Percentiles rank a stretch among this genome's conserved stretches.
Conservation (phyloP, 495 filamentous ascomycete species). For the Neurospora sp. region DNA sequence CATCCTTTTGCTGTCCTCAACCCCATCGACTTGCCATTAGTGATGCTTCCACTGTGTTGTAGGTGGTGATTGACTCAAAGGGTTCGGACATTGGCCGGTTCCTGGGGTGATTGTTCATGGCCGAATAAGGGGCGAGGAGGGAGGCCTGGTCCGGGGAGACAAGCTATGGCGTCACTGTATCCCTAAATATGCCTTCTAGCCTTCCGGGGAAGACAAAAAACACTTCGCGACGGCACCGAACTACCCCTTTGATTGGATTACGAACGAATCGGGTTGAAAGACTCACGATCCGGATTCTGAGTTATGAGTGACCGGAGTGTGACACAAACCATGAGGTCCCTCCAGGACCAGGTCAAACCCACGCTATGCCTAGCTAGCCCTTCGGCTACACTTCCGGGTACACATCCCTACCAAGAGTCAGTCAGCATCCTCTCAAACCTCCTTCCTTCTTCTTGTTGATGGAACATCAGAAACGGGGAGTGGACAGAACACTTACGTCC, state of each 20-base stretch:
- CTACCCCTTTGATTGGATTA: not conserved
- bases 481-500: constrained; percentile 28
- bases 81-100: not conserved
- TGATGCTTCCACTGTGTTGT: not conserved
- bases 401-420: constrained; percentile 37
- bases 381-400: constrained; percentile 45
- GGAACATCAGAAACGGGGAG: not conserved
- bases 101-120: not conserved
- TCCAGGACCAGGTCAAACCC: not conserved
- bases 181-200: not conserved
- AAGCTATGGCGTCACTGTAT: not conserved
- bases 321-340: not conserved
- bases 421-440: not conserved
- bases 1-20: not conserved
- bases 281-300: not conserved
- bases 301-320: not conserved
- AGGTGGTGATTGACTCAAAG: not conserved
- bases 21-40: not conserved
- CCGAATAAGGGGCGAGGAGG: not conserved
- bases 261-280: not conserved
- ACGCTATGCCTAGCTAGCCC: not conserved
- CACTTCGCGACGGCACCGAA: not conserved
- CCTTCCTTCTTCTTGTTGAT: not conserved
- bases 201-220: not conserved
- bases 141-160: accelerated